phyloP scores from a whole-genome alignment of 2,329 filamentous ascomycete species.

The Talaromyces sp. region DNA sequence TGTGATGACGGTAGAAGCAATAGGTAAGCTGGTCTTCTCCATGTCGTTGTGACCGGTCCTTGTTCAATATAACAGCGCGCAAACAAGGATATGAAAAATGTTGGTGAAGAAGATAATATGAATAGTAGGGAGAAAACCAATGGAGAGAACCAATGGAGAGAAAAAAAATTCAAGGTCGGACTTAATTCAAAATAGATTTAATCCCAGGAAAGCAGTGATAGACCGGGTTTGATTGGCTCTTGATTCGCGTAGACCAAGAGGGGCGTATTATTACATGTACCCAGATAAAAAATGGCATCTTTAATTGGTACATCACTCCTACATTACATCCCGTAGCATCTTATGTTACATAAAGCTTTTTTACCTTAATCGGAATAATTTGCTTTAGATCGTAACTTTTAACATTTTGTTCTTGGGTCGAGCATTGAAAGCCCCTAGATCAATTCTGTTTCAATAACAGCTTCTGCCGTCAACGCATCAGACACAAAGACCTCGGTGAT shows the following conservation, averaged over 20 bases:
- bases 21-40: background rate
- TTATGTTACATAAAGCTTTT: background rate
- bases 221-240: background rate
- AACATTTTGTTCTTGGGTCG: background rate
- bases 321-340: background rate
- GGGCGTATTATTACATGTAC: background rate
- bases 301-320: background rate
- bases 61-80: background rate
- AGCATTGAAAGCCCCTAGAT: background rate
- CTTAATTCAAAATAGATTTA: background rate
- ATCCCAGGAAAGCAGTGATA: background rate
- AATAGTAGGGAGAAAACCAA: background rate
- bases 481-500: background rate
- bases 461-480: background rate
- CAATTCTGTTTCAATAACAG: background rate
- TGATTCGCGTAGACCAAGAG: background rate
- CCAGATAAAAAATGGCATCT: background rate
- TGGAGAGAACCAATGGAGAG: background rate
- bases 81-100: background rate
- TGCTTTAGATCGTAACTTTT: background rate
- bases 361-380: background rate
- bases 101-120: background rate
- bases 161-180: background rate
- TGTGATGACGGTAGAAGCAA: background rate
- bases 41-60: background rate